Conservation (phyloP, 2,329 filamentous ascomycete genomes). For the Alternaria ethzedia region DNA sequence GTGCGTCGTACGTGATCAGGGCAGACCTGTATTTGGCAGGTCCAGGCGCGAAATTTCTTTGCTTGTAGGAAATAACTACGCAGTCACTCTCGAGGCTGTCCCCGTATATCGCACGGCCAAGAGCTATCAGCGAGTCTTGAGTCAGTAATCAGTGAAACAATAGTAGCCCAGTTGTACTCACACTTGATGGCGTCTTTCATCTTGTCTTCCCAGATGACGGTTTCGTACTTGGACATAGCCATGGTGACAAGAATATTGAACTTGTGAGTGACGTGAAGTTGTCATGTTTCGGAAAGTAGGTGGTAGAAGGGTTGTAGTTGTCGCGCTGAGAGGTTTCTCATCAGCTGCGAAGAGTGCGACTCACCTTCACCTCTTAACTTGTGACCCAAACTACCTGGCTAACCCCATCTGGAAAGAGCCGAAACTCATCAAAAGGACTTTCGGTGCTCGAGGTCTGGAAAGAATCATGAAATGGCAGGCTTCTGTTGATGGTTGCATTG, state of each 20-base stretch:
- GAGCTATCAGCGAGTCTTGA: not conserved
- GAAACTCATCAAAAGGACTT: accelerated
- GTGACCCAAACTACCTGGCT: no score
- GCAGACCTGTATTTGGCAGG: no score
- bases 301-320: not conserved
- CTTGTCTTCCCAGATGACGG: not conserved
- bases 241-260: accelerated
- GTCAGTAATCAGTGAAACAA: no score
- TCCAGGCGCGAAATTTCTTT: no score
- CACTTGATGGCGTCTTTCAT: not conserved
- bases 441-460: no score
- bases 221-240: not conserved
- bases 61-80: no score
- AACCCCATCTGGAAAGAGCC: no score
- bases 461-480: no score
- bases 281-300: not conserved
- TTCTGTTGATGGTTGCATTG: no score
- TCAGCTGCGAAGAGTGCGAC: not conserved
- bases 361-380: not conserved
- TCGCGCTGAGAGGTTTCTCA: accelerated
- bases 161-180: not conserved
- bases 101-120: not conserved
- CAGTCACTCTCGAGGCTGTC: no score
- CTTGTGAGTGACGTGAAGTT: not conserved
- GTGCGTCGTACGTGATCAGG: no score